These are phyloP conservation scores for Protostelium mycophagum DNA, from an alignment of 78 protist species.

Conservation along the genomic window DNA sequence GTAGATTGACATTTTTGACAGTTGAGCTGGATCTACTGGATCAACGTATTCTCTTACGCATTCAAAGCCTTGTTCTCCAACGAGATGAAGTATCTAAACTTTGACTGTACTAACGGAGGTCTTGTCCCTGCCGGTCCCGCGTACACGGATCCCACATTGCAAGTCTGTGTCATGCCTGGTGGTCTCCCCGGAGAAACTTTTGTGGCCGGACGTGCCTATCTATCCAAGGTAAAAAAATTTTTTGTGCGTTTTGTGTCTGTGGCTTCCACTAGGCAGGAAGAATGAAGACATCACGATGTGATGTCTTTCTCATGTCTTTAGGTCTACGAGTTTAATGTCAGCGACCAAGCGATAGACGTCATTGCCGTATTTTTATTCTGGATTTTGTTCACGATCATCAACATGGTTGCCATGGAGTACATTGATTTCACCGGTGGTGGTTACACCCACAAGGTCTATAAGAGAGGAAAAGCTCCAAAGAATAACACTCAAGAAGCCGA, in stretches of 20 bases:
- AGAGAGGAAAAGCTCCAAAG: conserved; percentile 56
- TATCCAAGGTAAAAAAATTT: background rate
- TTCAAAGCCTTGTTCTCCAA: conserved; percentile 30
- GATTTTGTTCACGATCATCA: conserved; percentile 17
- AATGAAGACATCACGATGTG: background rate
- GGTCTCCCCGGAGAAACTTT: background rate
- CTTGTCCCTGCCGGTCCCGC: conserved; percentile 14
- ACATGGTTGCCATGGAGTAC: conserved; percentile 29
- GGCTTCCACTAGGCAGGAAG: no score
- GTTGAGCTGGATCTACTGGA: conserved; percentile 38
- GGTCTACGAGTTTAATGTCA: background rate
- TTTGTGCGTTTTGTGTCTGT: no score
- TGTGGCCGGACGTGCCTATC: conserved; percentile 8
- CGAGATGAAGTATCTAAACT: conserved; percentile 5
- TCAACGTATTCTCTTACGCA: conserved; percentile 18
- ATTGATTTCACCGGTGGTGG: conserved; percentile 49
- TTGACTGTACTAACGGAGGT: conserved; percentile 3
- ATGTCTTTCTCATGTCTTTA: background rate
- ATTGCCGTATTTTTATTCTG: conserved; percentile 11
- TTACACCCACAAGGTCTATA: conserved; percentile 51
- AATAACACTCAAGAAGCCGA: conserved; percentile 12
- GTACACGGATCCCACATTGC: background rate
- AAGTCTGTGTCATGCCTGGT: conserved; percentile 22
- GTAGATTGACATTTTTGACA: background rate
- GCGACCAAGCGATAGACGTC: conserved; percentile 2